A percentile compares a stretch with the other conserved stretches of the same genome.
These are phyloP conservation scores for Onygenales sp. DNA, from an alignment of 2,329 filamentous ascomycete genomes.

Conservation along the genomic window DNA sequence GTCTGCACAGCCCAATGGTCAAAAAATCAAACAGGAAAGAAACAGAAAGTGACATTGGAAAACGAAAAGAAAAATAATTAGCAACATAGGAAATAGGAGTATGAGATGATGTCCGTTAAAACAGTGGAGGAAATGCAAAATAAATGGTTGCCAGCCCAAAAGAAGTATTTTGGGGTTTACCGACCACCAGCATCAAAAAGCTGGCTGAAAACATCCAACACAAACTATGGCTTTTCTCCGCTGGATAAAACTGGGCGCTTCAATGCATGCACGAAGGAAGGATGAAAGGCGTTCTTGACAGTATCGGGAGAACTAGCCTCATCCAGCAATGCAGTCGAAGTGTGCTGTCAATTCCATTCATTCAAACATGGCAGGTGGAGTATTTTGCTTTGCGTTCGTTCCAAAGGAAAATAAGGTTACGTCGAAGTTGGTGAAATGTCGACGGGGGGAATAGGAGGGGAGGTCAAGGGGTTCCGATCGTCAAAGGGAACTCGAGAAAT, in stretches of 20 bases:
- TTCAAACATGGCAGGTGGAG: background rate
- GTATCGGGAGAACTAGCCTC: background rate
- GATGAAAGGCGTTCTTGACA: background rate
- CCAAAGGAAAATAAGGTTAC: background rate
- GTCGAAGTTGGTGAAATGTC: background rate
- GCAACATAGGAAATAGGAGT: constrained; percentile 2
- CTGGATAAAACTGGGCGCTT: background rate
- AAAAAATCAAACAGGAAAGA: background rate
- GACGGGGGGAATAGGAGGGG: constrained; percentile 6
- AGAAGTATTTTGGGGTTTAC: background rate
- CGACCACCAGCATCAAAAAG: background rate
- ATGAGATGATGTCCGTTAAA: constrained; percentile 1
- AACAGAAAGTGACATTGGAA: constrained; percentile 1
- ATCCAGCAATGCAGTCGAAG: background rate
- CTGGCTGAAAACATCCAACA: background rate
- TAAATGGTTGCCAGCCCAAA: background rate
- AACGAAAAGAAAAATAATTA: background rate
- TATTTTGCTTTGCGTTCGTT: constrained; percentile 1
- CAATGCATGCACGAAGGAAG: background rate
- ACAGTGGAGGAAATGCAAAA: background rate
- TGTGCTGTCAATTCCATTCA: background rate
- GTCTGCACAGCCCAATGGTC: constrained; percentile 6
- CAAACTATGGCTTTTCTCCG: background rate
- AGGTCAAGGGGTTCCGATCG: constrained; percentile 6
- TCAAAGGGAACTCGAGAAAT: background rate